These are phyloP conservation scores for Colletotrichum graminicola DNA, from an alignment of 2,329 filamentous ascomycete genomes.

Conservation along the genomic window DNA sequence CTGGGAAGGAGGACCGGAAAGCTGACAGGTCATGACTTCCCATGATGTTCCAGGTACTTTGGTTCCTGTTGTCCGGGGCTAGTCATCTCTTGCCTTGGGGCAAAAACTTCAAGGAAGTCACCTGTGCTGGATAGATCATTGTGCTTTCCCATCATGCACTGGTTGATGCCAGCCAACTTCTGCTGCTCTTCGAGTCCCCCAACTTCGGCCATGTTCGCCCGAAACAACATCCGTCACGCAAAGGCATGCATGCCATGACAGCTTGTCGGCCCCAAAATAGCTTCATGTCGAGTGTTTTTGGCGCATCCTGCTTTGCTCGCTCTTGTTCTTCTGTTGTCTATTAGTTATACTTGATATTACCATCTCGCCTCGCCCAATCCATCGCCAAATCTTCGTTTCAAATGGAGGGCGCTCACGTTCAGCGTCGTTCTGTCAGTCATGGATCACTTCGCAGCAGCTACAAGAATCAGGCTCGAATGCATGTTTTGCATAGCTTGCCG, in stretches of 20 bases:
- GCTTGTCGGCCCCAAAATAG: constrained; percentile 25
- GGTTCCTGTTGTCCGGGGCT: neutral
- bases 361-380: constrained; percentile 9
- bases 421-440: constrained; percentile 56
- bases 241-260: constrained; percentile 19
- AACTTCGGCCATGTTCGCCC: neutral
- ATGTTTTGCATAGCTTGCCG: constrained; percentile 40
- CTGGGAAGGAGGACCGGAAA: neutral
- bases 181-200: neutral
- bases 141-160: neutral
- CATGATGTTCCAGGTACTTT: neutral
- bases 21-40: neutral
- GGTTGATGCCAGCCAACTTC: neutral
- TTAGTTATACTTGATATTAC: constrained; percentile 32
- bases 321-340: constrained; percentile 9
- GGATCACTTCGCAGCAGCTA: constrained; percentile 53
- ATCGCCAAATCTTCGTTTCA: neutral
- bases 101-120: neutral
- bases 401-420: constrained; percentile 49
- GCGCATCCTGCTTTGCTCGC: neutral
- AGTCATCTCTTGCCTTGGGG: neutral
- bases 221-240: neutral
- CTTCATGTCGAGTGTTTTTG: constrained; percentile 29
- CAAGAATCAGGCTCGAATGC: constrained; percentile 46
- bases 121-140: neutral